A percentile compares a stretch with the other conserved stretches of the same genome.
Evolutionary conservation across 768 basidiomycete genomes (phyloP).

Genomic region (Auricularia sp.): DNA sequence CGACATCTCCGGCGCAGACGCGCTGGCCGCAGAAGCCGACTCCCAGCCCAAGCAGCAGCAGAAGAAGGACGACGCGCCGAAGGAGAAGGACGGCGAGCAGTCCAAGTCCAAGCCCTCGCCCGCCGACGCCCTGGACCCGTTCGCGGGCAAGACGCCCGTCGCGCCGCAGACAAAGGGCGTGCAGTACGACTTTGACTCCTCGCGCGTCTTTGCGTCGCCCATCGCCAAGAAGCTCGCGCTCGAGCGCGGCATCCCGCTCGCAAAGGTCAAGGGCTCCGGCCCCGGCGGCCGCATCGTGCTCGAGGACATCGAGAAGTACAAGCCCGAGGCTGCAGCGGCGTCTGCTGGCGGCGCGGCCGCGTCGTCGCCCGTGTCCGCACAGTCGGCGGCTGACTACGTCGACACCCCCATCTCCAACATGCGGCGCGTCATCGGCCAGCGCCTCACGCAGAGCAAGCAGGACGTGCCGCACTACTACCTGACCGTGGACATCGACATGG

Average conservation of each 20-base stretch:
- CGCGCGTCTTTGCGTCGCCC: constrained; percentile 89
- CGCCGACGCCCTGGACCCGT: constrained; percentile 24
- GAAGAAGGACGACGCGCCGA: constrained; percentile 23
- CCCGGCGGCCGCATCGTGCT: constrained; percentile 91
- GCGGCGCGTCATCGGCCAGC: constrained; percentile 85
- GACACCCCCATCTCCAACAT: constrained; percentile 91
- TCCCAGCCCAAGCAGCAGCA: constrained; percentile 33
- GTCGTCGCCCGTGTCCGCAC: constrained; percentile 34
- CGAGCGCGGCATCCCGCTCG: constrained; percentile 84
- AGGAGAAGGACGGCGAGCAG: constrained; percentile 31
- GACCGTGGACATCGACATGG: constrained; percentile 93
- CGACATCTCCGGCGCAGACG: constrained; percentile 74
- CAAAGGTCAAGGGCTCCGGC: constrained; percentile 85
- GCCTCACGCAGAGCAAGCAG: constrained; percentile 88
- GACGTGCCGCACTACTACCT: constrained; percentile 96
- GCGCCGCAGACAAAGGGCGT: constrained; percentile 24
- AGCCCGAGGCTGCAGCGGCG: constrained; percentile 29
- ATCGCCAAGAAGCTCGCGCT: constrained; percentile 95
- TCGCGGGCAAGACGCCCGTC: constrained; percentile 19
- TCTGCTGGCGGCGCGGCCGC: constrained; percentile 31
- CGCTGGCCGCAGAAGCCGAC: constrained; percentile 55
- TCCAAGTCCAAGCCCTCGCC: constrained; percentile 28
- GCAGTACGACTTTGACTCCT: constrained; percentile 48
- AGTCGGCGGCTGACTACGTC: constrained; percentile 51
- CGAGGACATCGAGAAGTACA: constrained; percentile 89